Evolutionary conservation across 2,329 filamentous ascomycete species (phyloP).

Genomic region (Hysterium pulicare): DNA sequence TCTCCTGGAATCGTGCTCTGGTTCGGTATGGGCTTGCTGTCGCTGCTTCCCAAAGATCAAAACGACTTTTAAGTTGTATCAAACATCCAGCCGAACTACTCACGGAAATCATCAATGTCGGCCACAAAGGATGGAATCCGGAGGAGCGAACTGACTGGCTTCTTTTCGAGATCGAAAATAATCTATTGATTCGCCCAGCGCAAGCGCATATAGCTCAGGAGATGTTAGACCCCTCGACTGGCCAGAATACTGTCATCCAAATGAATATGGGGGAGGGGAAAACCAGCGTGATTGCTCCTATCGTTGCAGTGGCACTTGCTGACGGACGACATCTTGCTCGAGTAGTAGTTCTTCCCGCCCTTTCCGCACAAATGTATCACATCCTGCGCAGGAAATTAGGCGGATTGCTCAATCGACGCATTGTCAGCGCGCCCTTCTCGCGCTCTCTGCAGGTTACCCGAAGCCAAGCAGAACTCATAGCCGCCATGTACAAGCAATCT

Average conservation of each 20-base stretch:
- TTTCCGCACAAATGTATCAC: conserved; percentile 59
- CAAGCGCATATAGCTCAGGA: conserved; percentile 57
- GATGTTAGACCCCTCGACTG: conserved; percentile 47
- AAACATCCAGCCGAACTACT: conserved; percentile 18
- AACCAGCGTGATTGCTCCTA: conserved; percentile 28
- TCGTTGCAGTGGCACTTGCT: conserved; percentile 42
- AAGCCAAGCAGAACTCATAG: conserved; percentile 36
- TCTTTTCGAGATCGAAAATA: conserved; percentile 62
- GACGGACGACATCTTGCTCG: conserved; percentile 52
- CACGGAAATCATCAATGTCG: conserved; percentile 46
- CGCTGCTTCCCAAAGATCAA: conserved; percentile 28
- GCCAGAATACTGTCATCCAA: conserved; percentile 26
- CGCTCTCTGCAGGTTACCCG: conserved; percentile 42
- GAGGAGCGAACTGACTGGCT: conserved; percentile 56
- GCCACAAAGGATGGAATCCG: conserved; percentile 57
- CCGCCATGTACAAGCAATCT: conserved; percentile 45
- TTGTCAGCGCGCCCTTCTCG: conserved; percentile 60
- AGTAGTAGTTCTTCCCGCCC: conserved; percentile 60
- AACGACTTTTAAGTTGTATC: conserved; percentile 15
- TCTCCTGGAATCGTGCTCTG: conserved; percentile 21
- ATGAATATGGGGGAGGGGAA: conserved; percentile 38
- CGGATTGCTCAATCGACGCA: conserved; percentile 52
- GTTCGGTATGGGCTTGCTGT: conserved; percentile 25
- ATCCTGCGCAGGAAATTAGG: conserved; percentile 55
- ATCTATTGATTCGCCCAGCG: conserved; percentile 57